phyloP scores from a whole-genome alignment of 2,329 filamentous ascomycete genomes.

The Blumeria graminis region DNA sequence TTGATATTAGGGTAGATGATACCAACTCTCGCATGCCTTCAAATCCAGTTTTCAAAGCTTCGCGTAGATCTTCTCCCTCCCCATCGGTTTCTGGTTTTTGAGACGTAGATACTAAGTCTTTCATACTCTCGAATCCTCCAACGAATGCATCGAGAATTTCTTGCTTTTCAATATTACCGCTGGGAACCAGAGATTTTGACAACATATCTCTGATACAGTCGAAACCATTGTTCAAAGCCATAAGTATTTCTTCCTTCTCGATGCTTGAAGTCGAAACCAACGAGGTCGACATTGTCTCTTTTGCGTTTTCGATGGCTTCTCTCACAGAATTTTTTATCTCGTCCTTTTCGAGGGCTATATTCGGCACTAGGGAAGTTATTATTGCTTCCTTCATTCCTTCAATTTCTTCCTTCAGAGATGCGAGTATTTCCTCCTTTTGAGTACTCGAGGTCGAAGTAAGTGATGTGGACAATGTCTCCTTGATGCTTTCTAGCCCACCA shows the following conservation, averaged over 20 bases:
- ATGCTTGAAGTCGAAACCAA: constrained; percentile 3
- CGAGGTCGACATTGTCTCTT: constrained; percentile 18
- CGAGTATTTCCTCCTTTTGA: constrained; percentile 43
- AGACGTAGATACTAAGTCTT: constrained; percentile 7
- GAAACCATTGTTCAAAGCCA: not conserved
- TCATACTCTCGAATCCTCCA: constrained; percentile 45
- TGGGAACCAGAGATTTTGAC: not conserved
- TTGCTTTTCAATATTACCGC: constrained; percentile 21
- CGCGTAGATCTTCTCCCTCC: constrained; percentile 56
- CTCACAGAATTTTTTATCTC: constrained; percentile 51
- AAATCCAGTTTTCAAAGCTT: constrained; percentile 37
- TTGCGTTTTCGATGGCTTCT: constrained; percentile 26
- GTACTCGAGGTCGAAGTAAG: constrained; percentile 16
- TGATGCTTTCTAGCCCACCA: constrained; percentile 35
- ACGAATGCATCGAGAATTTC: constrained; percentile 41
- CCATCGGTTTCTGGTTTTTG: constrained; percentile 14
- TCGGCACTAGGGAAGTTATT: not conserved
- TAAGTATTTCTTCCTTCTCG: constrained; percentile 16
- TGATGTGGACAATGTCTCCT: constrained; percentile 28
- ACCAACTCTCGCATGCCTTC: constrained; percentile 19
- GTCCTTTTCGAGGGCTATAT: constrained; percentile 34
- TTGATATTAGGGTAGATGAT: constrained; percentile 13
- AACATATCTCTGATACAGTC: not conserved
- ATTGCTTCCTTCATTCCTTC: constrained; percentile 29
- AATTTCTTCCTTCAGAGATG: constrained; percentile 37